Evolutionary conservation across 139 green algal species (phyloP), one percentile per base, ranked within the genome.

Genomic region (Chlamydomonas applanata): DNA sequence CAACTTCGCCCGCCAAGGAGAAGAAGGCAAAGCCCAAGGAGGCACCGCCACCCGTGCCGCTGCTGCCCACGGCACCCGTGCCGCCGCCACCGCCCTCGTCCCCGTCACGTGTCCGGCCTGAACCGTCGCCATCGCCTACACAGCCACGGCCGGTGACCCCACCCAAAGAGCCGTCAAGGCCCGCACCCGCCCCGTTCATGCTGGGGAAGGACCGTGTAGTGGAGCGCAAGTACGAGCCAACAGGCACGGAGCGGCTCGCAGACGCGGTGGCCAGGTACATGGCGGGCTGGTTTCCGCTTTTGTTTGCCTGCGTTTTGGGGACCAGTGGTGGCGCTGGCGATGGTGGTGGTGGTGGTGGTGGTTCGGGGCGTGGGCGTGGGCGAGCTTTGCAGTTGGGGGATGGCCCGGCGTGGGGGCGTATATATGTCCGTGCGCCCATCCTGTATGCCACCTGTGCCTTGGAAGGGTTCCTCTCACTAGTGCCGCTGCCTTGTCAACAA

Each of bases 231-330:
- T 2, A 74, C n/a, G 27, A 74, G 13, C n/a, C 35, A 2, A 34
- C 69, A 13, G 69, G 24, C 32, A 22, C 34, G 25, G 44, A 53
- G 46, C 49, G 69, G 29, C 35, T 74, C 27, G 66, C 17, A 3
- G 61, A 69, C n/a, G 32, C 61, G 5, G 34, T 69, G 14, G 61
- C 32, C 64, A 71, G 35, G 64, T 71, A 70, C 63, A 29, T 34
- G 4, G n/a, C n/a, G n/a, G n/a, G n/a, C n/a, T n/a, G n/a, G n/a
- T n/a, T n/a, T n/a, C n/a, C n/a, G n/a, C n/a, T n/a, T n/a, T n/a
- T n/a, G n/a, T n/a, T n/a, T n/a, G n/a, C n/a, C n/a, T n/a, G 40
- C 7, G 40, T 49, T 7, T 11, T 49, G 7, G 40, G 40, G 40
- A 49, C 40, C 7, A 49, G 40, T n/a, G n/a, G n/a, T n/a, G n/a